A percentile compares a stretch with the other conserved stretches of the same genome.
Evolutionary conservation across 371 early-diverging fungal genomes (phyloP).

Genomic region (Mucor piriformis): DNA sequence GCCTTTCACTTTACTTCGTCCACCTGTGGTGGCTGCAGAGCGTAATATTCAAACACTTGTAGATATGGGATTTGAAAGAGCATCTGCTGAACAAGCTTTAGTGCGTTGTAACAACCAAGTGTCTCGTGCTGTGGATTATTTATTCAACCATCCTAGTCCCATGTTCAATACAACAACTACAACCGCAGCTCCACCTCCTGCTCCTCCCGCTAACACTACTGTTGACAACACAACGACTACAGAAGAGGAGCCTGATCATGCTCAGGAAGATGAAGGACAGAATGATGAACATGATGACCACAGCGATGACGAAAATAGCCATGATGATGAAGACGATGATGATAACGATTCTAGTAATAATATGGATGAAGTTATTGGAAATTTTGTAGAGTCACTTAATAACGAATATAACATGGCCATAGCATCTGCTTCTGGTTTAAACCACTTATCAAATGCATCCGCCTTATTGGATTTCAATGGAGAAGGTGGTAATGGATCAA

Average conservation of each 20-base stretch:
- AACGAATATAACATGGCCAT: slow-evolving; percentile 9
- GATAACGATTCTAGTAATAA: slow-evolving; percentile 23
- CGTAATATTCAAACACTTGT: slow-evolving; percentile 73
- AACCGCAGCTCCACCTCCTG: slow-evolving; percentile 6
- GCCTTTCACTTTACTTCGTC: slow-evolving; percentile 40
- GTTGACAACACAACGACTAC: background rate
- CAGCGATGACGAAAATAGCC: slow-evolving; percentile 21
- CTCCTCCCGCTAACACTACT: background rate
- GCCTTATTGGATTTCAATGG: background rate
- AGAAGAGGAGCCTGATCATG: background rate
- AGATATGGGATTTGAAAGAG: slow-evolving; percentile 91
- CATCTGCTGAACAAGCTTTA: slow-evolving; percentile 82
- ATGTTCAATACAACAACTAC: slow-evolving; percentile 20
- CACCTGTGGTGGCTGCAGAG: slow-evolving; percentile 56
- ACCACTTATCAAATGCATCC: background rate
- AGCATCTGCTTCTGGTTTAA: slow-evolving; percentile 3
- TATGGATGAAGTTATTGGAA: slow-evolving; percentile 27
- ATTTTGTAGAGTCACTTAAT: slow-evolving; percentile 14
- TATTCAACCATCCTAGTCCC: slow-evolving; percentile 79
- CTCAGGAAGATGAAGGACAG: slow-evolving; percentile 11
- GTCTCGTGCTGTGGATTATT: slow-evolving; percentile 86
- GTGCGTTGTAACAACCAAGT: slow-evolving; percentile 80
- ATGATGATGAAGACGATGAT: slow-evolving; percentile 24
- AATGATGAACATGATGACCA: slow-evolving; percentile 18
- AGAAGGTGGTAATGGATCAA: background rate